phyloP scores from a whole-genome alignment of 108 stramenopile genomes.

The Aurantiochytrium sp. region DNA sequence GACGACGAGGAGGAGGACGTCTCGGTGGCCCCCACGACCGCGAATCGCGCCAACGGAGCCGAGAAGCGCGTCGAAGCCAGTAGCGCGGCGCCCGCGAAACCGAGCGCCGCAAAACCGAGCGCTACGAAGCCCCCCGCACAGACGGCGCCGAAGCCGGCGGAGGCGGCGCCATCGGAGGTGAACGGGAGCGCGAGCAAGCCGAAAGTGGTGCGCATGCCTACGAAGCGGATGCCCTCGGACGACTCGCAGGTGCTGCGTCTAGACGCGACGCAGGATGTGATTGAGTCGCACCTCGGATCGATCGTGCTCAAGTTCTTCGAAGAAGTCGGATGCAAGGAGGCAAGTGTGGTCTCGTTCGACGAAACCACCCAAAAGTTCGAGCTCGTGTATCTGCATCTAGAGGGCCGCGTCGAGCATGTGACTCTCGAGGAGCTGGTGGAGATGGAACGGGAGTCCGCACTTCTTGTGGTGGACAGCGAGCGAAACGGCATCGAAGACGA shows the following conservation, averaged over 20 bases:
- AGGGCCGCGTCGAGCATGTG: neutral
- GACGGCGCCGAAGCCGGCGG: too few species aligned
- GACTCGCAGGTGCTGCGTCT: neutral
- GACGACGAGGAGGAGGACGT: neutral
- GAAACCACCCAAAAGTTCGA: neutral
- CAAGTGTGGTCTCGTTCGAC: neutral
- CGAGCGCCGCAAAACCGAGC: too few species aligned
- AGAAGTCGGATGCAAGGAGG: conserved; percentile 9
- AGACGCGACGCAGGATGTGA: neutral
- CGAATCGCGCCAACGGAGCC: neutral
- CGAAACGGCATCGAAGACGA: conserved; percentile 20
- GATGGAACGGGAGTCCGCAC: neutral
- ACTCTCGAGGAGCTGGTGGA: neutral
- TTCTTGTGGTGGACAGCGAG: neutral
- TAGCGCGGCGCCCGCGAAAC: too few species aligned
- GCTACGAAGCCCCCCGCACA: too few species aligned
- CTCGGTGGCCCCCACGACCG: neutral
- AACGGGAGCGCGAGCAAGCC: neutral
- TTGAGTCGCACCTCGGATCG: neutral
- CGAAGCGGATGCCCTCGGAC: neutral
- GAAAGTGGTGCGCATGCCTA: neutral
- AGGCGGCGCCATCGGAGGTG: too few species aligned
- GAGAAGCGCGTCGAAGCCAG: too few species aligned
- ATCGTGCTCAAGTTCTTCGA: neutral
- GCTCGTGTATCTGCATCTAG: neutral